Conservation (phyloP, 2,329 filamentous ascomycete genomes). For the Didymella segeticola region DNA sequence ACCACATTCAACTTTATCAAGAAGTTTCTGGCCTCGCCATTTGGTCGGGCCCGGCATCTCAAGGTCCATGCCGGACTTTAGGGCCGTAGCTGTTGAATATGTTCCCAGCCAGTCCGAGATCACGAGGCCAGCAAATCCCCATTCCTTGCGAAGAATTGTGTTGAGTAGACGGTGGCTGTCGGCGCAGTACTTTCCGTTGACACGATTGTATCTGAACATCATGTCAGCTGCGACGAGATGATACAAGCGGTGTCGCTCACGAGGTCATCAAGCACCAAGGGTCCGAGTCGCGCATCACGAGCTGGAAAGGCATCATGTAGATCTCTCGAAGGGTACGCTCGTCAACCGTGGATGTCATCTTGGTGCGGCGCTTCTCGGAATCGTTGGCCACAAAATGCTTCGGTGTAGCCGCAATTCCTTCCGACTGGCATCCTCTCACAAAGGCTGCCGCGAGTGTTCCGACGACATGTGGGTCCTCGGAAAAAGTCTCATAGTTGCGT, state of each 20-base stretch:
- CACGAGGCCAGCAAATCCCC: constrained; percentile 54
- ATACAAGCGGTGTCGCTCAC: too few species aligned
- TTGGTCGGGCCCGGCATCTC: constrained; percentile 36
- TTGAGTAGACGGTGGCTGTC: constrained; percentile 53
- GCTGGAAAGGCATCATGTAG: constrained; percentile 27
- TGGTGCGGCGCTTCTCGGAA: too few species aligned
- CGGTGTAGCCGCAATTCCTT: too few species aligned
- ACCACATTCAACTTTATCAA: too few species aligned
- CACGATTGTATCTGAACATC: constrained; percentile 21
- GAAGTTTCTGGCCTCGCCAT: too few species aligned
- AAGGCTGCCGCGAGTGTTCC: neutral
- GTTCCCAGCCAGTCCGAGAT: constrained; percentile 33
- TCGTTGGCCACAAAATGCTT: constrained; percentile 76
- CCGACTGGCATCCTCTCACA: too few species aligned
- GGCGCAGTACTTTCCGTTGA: constrained; percentile 20
- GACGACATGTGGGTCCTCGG: constrained; percentile 17
- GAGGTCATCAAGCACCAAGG: constrained; percentile 59
- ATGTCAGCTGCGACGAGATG: too few species aligned
- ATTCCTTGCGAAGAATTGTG: constrained; percentile 51
- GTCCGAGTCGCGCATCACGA: neutral
- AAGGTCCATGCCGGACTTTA: constrained; percentile 31
- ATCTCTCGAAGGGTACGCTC: constrained; percentile 67
- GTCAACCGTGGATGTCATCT: too few species aligned
- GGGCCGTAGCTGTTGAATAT: constrained; percentile 10
- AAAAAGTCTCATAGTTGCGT: constrained; percentile 20